A percentile compares a stretch with the other conserved stretches of the same genome.
Evolutionary conservation across 2,329 filamentous ascomycete genomes (phyloP).

Genomic region (Dactylellina cionopaga): DNA sequence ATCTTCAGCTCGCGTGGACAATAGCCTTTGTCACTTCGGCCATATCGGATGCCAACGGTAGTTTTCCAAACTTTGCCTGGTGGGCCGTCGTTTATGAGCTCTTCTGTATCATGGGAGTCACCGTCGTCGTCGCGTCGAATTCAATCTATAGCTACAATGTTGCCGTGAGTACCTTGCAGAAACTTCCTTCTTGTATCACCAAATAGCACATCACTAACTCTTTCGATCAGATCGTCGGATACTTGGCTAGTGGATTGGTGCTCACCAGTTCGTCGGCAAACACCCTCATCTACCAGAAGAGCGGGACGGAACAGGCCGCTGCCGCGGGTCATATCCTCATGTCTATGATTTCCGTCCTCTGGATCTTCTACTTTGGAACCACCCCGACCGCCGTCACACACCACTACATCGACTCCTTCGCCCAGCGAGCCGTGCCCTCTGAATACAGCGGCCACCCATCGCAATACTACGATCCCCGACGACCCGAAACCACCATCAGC

Average conservation of each 20-base stretch:
- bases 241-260: slow-evolving; percentile 82
- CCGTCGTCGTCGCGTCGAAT: slow-evolving; percentile 84
- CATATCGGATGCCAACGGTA: slow-evolving; percentile 70
- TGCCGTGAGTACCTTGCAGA: slow-evolving; percentile 67
- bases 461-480: slow-evolving; percentile 72
- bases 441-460: slow-evolving; percentile 34
- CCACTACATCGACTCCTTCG: slow-evolving; percentile 94
- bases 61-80: slow-evolving; percentile 89
- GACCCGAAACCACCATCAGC: slow-evolving; percentile 84
- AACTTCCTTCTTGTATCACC: not conserved
- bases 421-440: slow-evolving; percentile 74
- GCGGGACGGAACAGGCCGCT: slow-evolving; percentile 81
- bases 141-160: slow-evolving; percentile 88
- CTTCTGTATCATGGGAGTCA: slow-evolving; percentile 80
- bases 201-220: slow-evolving; percentile 33
- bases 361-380: slow-evolving; percentile 99
- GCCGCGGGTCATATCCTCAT: slow-evolving; percentile 93
- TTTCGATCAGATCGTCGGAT: slow-evolving; percentile 76
- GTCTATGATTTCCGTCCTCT: slow-evolving; percentile 93
- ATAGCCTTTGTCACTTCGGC: slow-evolving; percentile 90
- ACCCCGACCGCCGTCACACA: slow-evolving; percentile 85
- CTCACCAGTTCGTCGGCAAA: slow-evolving; percentile 88
- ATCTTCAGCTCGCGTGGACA: slow-evolving; percentile 84
- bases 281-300: slow-evolving; percentile 79
- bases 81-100: slow-evolving; percentile 89